phyloP scores from a whole-genome alignment of 2,329 filamentous ascomycete genomes.

The Nigrograna mackinnonii region DNA sequence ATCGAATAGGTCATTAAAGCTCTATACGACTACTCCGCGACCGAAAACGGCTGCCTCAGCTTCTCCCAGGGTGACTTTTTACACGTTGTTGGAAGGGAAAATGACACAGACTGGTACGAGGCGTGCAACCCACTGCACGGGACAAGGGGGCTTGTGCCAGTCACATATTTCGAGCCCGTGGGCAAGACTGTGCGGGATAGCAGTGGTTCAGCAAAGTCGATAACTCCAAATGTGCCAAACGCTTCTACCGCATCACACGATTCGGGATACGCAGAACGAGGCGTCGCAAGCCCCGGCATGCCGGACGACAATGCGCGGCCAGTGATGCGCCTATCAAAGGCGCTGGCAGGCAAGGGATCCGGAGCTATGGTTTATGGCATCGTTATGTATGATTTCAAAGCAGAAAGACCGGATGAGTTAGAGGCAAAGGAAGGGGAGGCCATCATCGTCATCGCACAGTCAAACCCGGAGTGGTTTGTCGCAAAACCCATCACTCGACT shows the following conservation, averaged over 20 bases:
- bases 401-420: constrained; percentile 92
- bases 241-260: constrained; percentile 72
- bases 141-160: constrained; percentile 88
- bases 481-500: constrained; percentile 97
- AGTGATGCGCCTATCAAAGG: constrained; percentile 42
- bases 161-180: constrained; percentile 89
- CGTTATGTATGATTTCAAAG: constrained; percentile 95
- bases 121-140: constrained; percentile 93
- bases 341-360: constrained; percentile 53
- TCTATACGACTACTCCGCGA: constrained; percentile 90
- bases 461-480: constrained; percentile 98
- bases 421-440: constrained; percentile 94
- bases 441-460: constrained; percentile 98
- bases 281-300: constrained; percentile 34
- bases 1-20: constrained; percentile 86
- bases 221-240: constrained; percentile 45
- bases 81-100: constrained; percentile 93
- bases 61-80: constrained; percentile 98
- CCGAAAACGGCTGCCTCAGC: constrained; percentile 67
- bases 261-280: constrained; percentile 78
- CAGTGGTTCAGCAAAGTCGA: constrained; percentile 52
- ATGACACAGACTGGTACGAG: constrained; percentile 97
- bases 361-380: constrained; percentile 95
- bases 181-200: constrained; percentile 93
- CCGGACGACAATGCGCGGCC: constrained; percentile 28